Evolutionary conservation across 139 green algal genomes (phyloP), one percentile per base, ranked within the genome.

Genomic region (Chlamydomonas schloesseri): DNA sequence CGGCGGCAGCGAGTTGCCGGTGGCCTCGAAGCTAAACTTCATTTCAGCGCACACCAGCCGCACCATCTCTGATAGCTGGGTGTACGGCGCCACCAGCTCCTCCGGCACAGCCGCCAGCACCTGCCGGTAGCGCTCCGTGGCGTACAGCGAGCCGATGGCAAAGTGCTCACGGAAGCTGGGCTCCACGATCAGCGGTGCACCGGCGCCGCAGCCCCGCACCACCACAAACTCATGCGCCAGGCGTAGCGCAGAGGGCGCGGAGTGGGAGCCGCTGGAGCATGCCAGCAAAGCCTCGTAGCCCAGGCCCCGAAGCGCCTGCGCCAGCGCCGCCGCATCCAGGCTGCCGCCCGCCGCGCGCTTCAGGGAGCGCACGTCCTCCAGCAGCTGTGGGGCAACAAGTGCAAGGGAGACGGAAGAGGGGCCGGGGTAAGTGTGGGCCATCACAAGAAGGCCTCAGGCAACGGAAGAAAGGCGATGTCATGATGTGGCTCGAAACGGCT

Each of bases 21-120:
- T 75, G 8, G 64, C 78, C 78, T 84, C 78, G 29, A 84, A 84
- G 64, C 64, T 75, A n/a, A 67, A 84, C 64, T 67, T 65, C 78
- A 84, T 84, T 64, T 84, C 78, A 10, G n/a, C 42, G 29, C 78
- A 84, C 4, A 84, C 50, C 15, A 84, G 78, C 18, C 65, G 47
- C 11, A 84, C 78, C 78, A 84, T 65, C 29, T 84, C 78, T 15
- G 60, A 34, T 17, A 84, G 68, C 64, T 84, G 68, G 42, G 64
- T 53, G 78, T 84, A 74, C 28, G 78, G 64, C 23, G 78, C 78
- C 37, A 84, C 78, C 1, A 84, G 64, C 78, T 84, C 78, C 64
- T 84, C 78, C 0, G 78, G 78, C 3, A 74, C 29, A 1, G 46
- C 64, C 0, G 78, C 78, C 42, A 84, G 78, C 29, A 83, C 18